Evolutionary conservation across 2,329 filamentous ascomycete genomes (phyloP).

Genomic region (Calonectria honghensis): DNA sequence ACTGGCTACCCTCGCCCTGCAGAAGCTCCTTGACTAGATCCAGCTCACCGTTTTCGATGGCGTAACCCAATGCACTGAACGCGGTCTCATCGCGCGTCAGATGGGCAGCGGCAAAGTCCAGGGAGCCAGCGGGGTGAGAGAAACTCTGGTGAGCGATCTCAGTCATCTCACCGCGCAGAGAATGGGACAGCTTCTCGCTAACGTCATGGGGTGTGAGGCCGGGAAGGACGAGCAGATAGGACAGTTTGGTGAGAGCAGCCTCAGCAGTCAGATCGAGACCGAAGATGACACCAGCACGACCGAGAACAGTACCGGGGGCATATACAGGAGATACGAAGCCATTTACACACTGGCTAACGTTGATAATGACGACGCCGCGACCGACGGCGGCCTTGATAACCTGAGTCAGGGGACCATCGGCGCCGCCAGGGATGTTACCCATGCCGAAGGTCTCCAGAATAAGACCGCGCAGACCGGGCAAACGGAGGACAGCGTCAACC

Average conservation of each 20-base stretch:
- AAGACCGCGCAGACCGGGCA: slow-evolving; percentile 86
- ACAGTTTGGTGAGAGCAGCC: slow-evolving; percentile 92
- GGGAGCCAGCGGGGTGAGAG: slow-evolving; percentile 79
- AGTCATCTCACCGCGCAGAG: slow-evolving; percentile 90
- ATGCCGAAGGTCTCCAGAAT: slow-evolving; percentile 95
- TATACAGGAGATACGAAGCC: slow-evolving; percentile 87
- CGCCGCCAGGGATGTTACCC: slow-evolving; percentile 90
- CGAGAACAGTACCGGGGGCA: slow-evolving; percentile 84
- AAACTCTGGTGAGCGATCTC: slow-evolving; percentile 84
- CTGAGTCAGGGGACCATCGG: slow-evolving; percentile 85
- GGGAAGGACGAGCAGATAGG: slow-evolving; percentile 85
- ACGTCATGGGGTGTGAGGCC: slow-evolving; percentile 80
- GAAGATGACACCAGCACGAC: slow-evolving; percentile 89
- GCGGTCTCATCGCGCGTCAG: slow-evolving; percentile 74
- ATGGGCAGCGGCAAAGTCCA: slow-evolving; percentile 64
- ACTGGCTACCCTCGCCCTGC: slow-evolving; percentile 76
- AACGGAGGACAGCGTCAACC: slow-evolving; percentile 87
- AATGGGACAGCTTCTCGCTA: slow-evolving; percentile 81
- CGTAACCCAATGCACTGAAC: slow-evolving; percentile 87
- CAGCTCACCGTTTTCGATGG: slow-evolving; percentile 83
- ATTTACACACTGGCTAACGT: slow-evolving; percentile 90
- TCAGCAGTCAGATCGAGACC: slow-evolving; percentile 93
- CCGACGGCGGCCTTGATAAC: slow-evolving; percentile 86
- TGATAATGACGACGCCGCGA: slow-evolving; percentile 89
- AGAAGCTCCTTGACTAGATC: slow-evolving; percentile 80